Evolutionary conservation across 2,329 filamentous ascomycete species (phyloP).

Genomic region (Nannizziopsis barbatae): DNA sequence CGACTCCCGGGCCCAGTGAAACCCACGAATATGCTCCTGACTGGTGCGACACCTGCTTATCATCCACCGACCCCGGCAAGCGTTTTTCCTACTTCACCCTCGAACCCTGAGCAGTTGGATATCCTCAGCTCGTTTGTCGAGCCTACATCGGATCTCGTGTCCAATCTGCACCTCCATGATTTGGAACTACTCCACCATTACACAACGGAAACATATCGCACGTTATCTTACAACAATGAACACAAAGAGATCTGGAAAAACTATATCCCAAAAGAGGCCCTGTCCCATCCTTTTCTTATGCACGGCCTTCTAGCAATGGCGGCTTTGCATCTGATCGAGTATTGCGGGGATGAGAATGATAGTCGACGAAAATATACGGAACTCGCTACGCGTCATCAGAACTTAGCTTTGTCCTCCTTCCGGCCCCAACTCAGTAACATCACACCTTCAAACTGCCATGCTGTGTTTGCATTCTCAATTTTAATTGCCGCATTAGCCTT

Average conservation of each 20-base stretch:
- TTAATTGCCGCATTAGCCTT: slow-evolving; percentile 26
- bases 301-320: slow-evolving; percentile 22
- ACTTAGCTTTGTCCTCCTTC: slow-evolving; percentile 21
- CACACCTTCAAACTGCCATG: slow-evolving; percentile 23
- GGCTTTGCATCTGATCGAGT: slow-evolving; percentile 19
- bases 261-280: slow-evolving; percentile 19
- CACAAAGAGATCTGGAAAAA: slow-evolving; percentile 19
- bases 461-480: slow-evolving; percentile 25
- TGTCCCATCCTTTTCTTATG: slow-evolving; percentile 22
- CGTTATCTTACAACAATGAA: slow-evolving; percentile 17
- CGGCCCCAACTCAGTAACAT: slow-evolving; percentile 20
- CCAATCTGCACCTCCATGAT: slow-evolving; percentile 26
- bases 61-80: slow-evolving; percentile 9
- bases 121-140: slow-evolving; percentile 16
- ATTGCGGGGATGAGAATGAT: slow-evolving; percentile 18
- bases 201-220: slow-evolving; percentile 26
- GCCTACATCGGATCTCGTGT: slow-evolving; percentile 14
- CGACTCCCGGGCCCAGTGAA: slow-evolving; percentile 41
- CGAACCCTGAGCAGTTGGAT: slow-evolving; percentile 14
- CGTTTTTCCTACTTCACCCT: slow-evolving; percentile 5
- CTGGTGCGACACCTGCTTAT: slow-evolving; percentile 4
- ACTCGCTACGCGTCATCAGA: slow-evolving; percentile 23
- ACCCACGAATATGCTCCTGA: slow-evolving; percentile 1
- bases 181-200: slow-evolving; percentile 37
- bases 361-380: slow-evolving; percentile 20